phyloP scores from a whole-genome alignment of 2,329 filamentous ascomycete genomes.

The Colletotrichum navitas region DNA sequence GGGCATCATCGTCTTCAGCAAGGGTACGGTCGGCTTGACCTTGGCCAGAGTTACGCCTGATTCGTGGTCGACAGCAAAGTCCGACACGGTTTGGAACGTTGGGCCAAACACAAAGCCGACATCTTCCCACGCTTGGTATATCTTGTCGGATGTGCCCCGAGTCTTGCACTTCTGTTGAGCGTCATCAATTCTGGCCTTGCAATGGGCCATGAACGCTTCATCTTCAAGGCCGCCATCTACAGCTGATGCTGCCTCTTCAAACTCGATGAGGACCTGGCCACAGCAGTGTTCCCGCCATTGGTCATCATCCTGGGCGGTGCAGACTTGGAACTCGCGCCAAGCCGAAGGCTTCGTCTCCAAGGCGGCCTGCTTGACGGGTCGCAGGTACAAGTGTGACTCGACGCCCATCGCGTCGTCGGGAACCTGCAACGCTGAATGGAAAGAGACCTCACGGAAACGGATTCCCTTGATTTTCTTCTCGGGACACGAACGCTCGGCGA shows the following conservation, averaged over 20 bases:
- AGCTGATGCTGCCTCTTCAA: neutral
- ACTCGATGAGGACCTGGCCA: conserved; percentile 1
- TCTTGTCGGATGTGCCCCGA: neutral
- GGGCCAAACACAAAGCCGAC: conserved; percentile 31
- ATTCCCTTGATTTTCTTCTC: conserved; percentile 32
- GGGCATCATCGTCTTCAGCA: conserved; percentile 35
- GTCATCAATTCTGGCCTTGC: neutral
- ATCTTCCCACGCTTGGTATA: conserved; percentile 3
- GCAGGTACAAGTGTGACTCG: conserved; percentile 22
- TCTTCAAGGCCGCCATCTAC: conserved; percentile 21
- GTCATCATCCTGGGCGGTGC: conserved; percentile 22
- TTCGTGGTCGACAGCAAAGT: conserved; percentile 9
- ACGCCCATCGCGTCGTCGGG: conserved; percentile 11
- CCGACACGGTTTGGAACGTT: conserved; percentile 32
- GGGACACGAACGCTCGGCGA: conserved; percentile 34
- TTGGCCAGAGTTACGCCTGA: conserved; percentile 11
- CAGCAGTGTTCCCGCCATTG: conserved; percentile 26
- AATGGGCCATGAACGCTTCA: neutral
- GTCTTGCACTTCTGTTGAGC: neutral
- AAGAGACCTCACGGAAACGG: conserved; percentile 23
- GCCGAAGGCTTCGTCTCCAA: conserved; percentile 11
- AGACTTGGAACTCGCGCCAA: conserved; percentile 32
- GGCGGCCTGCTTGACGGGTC: conserved; percentile 14
- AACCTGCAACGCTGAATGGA: conserved; percentile 15
- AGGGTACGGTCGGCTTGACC: conserved; percentile 13